phyloP scores from a whole-genome alignment of 179 eudicot genomes.

The Corrigiola litoralis region DNA sequence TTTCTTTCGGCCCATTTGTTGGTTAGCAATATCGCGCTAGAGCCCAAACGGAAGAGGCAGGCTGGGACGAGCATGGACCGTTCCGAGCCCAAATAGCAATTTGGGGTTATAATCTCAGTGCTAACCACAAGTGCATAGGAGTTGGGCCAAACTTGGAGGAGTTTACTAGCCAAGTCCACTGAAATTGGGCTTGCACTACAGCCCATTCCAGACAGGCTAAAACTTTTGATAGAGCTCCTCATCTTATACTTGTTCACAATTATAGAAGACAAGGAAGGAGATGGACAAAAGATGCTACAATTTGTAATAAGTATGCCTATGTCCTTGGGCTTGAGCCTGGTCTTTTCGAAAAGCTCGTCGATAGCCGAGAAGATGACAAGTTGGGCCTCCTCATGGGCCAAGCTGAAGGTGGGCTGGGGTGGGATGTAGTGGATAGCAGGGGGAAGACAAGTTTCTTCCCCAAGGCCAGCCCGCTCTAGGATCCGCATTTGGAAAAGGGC shows the following conservation, averaged over 20 bases:
- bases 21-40: background rate
- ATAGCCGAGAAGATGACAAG: slow-evolving; percentile 60
- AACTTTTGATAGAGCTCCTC: slow-evolving; percentile 51
- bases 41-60: slow-evolving; percentile 9
- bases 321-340: slow-evolving; percentile 37
- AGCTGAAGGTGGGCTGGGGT: slow-evolving; percentile 40
- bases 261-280: slow-evolving; percentile 60
- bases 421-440: slow-evolving; percentile 63
- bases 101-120: slow-evolving; percentile 13
- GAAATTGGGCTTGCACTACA: slow-evolving; percentile 68
- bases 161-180: slow-evolving; percentile 42
- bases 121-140: slow-evolving; percentile 7
- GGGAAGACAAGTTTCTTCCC: slow-evolving; percentile 61
- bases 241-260: slow-evolving; percentile 47
- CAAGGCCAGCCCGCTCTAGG: no score
- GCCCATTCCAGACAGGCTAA: slow-evolving; percentile 71
- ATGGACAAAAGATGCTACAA: slow-evolving; percentile 71
- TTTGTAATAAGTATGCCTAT: slow-evolving; percentile 65
- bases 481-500: no score
- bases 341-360: slow-evolving; percentile 54
- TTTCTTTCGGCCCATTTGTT: slow-evolving; percentile 8
- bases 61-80: slow-evolving; percentile 10
- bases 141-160: slow-evolving; percentile 32
- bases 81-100: slow-evolving; percentile 1
- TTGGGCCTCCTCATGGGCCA: slow-evolving; percentile 48